Evolutionary conservation across 805 yeast genomes (phyloP).

Genomic region (Saturnispora hagleri): DNA sequence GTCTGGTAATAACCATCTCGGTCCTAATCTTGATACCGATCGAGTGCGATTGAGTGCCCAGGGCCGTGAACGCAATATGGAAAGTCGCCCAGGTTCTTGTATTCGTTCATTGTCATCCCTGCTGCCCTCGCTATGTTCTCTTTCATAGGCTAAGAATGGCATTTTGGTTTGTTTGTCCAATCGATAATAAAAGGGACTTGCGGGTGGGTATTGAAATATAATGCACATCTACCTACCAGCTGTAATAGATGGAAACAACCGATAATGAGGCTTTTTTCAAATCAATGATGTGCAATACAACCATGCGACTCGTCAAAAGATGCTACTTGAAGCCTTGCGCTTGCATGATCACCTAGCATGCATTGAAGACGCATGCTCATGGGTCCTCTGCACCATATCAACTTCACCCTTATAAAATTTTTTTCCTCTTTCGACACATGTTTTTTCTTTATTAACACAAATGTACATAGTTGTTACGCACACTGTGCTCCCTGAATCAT

Average conservation of each 20-base stretch:
- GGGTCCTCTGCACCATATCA: not conserved
- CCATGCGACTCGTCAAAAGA: not conserved
- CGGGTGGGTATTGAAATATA: not conserved
- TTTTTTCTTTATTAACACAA: not conserved
- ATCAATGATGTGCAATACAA: not conserved
- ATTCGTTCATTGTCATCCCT: not conserved
- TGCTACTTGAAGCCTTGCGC: not conserved
- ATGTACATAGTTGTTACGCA: not conserved
- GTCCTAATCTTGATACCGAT: not conserved
- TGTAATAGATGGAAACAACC: not conserved
- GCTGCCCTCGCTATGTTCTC: not conserved
- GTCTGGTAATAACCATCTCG: slow-evolving; percentile 2
- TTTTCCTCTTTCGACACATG: not conserved
- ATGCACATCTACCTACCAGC: not conserved
- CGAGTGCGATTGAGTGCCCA: not conserved
- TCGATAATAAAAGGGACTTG: not conserved
- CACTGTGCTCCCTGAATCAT: not conserved
- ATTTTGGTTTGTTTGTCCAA: not conserved
- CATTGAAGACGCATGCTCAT: not conserved
- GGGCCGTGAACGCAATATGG: not conserved
- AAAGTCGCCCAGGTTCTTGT: not conserved
- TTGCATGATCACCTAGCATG: not conserved
- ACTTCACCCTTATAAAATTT: not conserved
- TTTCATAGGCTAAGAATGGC: not conserved
- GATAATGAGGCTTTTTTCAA: no score